Base-by-base conservation (phyloP, 176 grass and related monocot genomes). In the Rhynchospora tenuis region DNA sequence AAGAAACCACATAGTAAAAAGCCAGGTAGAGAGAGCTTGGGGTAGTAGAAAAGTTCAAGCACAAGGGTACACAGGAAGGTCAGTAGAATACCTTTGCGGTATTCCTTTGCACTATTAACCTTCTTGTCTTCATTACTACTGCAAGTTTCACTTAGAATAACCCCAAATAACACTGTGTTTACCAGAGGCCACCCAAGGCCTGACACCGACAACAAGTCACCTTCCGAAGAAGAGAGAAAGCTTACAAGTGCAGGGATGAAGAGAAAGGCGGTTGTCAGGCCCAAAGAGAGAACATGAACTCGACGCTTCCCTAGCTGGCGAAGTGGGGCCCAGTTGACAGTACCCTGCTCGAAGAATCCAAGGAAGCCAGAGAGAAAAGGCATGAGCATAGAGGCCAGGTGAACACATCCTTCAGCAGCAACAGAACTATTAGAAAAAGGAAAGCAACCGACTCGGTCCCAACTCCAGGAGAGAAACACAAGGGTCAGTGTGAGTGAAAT, bases 1-100 rank as follows among this genome's bases (percentile, higher is more conserved):
- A 95, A 65, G 56, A 98, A 88, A 5, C 96, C 89, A 71, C 84
- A 91, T 22, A 98, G 55, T 70, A 95, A 82, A 84, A 98, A 95
- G 1, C 91, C 91, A 0, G 88, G 90, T 50, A 98, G 48, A 60
- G 86, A 91, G 13, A 95, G 86, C 51, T 95, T 98, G 7, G 92
- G 91, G 85, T 91, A 98, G 84, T 93, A 98, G 9, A 98, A 75
- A n/a, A 98, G 91, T 74, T 98, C 89, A 64, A 98, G 73, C 16
- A 93, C 87, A 79, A 98, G 63, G 42, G 92, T 93, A 83, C 95
- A 95, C 42, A 95, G 60, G 71, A 95, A 98, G 3, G 90, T 91
- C 77, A 93, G 79, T 19, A 79, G 71, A 28, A 95, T 94, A 89
- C 89, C 89, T 81, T 89, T 84, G 46, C 87, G 90, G 29, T 87